phyloP scores from a whole-genome alignment of 768 basidiomycete species.

The Boletus pseudopeckii region DNA sequence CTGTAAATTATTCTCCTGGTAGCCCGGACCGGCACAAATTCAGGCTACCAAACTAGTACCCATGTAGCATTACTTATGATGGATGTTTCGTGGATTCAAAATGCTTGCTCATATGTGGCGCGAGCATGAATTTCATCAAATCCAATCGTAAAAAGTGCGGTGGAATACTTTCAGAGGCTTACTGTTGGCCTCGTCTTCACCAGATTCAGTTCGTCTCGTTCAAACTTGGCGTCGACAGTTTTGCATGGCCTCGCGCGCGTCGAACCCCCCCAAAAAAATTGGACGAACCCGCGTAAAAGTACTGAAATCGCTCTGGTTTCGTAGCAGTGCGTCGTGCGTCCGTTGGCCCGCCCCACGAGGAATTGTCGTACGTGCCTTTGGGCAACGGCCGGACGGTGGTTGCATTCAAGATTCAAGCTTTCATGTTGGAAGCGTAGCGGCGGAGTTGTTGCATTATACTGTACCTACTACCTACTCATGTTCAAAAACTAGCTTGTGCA shows the following conservation, averaged over 20 bases:
- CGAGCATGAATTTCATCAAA: no score
- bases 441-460: no score
- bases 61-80: neutral
- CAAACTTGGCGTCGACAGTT: no score
- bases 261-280: no score
- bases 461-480: no score
- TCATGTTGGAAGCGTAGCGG: neutral
- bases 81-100: neutral
- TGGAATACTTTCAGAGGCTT: neutral
- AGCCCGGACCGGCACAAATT: neutral
- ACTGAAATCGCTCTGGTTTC: conserved; percentile 18
- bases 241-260: no score
- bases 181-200: neutral
- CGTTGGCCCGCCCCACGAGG: conserved; percentile 43
- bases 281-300: conserved; percentile 50
- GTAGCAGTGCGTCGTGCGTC: conserved; percentile 39
- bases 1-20: neutral
- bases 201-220: no score
- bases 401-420: no score
- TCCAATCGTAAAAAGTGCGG: neutral
- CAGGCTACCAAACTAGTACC: neutral
- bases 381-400: conserved; percentile 39
- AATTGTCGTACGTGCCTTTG: conserved; percentile 40
- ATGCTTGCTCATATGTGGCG: neutral
- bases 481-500: conserved; percentile 58